Base-by-base conservation (phyloP, 768 basidiomycete species). In the Boletus rubescentipes region DNA sequence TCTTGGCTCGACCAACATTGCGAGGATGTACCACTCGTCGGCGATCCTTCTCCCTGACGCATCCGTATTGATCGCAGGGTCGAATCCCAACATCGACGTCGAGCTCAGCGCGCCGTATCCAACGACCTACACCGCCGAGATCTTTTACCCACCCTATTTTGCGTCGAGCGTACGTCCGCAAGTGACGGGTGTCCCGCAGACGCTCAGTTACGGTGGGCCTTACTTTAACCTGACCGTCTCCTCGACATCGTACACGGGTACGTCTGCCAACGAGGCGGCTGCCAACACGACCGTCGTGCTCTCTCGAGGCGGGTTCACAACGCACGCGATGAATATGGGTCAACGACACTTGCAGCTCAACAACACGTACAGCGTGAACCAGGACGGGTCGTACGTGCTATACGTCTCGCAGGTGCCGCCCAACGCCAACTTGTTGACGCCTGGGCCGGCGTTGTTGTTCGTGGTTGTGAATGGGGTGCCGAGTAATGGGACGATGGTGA, bases 121-220 rank as follows among this genome's bases (percentile, higher is more conserved):
- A 1, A 93, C 93, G 2, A 83, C 85, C 26, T 95, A 94, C 64
- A 75, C 82, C 31, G 86, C 88, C 2, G 93, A 96, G 68, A 79
- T 86, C 37, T 99, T 94, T 77, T 98, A 94, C 75, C 96, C 96
- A 0, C 78, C 84, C 11, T 99, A 96, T 75, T 98, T 88, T 75
- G 76, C 80, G 37, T 79, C 87, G 11, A 64, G 72, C 41, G 75
- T 76, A 0, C 87, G 93, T 11, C 96, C 96, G 2, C 71, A 72
- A 1, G 89, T 87, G 14, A 67, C 75, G 14, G 87, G 88, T 7
- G 68, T 92, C 0, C 95, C 95, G 0, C 71, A 70, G n/a, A 87
- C 74, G 1, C 75, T 99, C 46, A 72, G 81, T 0, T 99, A 99
- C 63, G 96, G 96, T 36, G 96, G 96, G 2, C 55, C 74, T 26